Percentiles rank a stretch among this genome's conserved stretches.
phyloP scores from a whole-genome alignment of 1,284 basidiomycete species.

The Ceratobasidium sp. region DNA sequence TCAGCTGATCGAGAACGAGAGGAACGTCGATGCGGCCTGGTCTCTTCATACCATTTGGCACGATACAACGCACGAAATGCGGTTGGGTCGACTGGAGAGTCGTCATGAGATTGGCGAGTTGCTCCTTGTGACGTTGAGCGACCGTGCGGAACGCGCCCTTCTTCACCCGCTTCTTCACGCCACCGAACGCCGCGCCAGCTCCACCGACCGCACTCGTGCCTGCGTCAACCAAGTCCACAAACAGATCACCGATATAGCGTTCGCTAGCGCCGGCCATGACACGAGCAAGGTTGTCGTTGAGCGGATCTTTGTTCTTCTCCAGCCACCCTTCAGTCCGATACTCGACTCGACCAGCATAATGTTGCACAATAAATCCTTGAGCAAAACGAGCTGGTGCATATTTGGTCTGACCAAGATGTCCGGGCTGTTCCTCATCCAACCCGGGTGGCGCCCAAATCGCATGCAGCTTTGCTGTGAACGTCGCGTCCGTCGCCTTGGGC shows the following conservation, averaged over 20 bases:
- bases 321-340: slow-evolving; percentile 97
- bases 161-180: slow-evolving; percentile 86
- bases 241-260: slow-evolving; percentile 83
- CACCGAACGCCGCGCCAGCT: slow-evolving; percentile 56
- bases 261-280: slow-evolving; percentile 88
- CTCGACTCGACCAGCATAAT: slow-evolving; percentile 97
- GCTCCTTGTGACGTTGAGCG: slow-evolving; percentile 96
- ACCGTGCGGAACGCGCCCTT: slow-evolving; percentile 98
- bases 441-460: slow-evolving; percentile 65
- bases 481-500: slow-evolving; percentile 96
- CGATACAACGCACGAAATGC: slow-evolving; percentile 98
- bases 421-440: slow-evolving; percentile 59
- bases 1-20: slow-evolving; percentile 94
- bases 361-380: slow-evolving; percentile 94
- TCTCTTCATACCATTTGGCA: slow-evolving; percentile 93
- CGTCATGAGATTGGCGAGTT: slow-evolving; percentile 89
- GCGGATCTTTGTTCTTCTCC: slow-evolving; percentile 99
- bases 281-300: slow-evolving; percentile 95
- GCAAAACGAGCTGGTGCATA: slow-evolving; percentile 90
- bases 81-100: slow-evolving; percentile 96
- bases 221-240: slow-evolving; percentile 80
- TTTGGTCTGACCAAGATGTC: slow-evolving; percentile 81
- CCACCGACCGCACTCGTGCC: slow-evolving; percentile 51
- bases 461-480: slow-evolving; percentile 94
- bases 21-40: slow-evolving; percentile 94